These are phyloP conservation scores for Parvularia atlantis DNA, from an alignment of 78 protist species.

Conservation along the genomic window DNA sequence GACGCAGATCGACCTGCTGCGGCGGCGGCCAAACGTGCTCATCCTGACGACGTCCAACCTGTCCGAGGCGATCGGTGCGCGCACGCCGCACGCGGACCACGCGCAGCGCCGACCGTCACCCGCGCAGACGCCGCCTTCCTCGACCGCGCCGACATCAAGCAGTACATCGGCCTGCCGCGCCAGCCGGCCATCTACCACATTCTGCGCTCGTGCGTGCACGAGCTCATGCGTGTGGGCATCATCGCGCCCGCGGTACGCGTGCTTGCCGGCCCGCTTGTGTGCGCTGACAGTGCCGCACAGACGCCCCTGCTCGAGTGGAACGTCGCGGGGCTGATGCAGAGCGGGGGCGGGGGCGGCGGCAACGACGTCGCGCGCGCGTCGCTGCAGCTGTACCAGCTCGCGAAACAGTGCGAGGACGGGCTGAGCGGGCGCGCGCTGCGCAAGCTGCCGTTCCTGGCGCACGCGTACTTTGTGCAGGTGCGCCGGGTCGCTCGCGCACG, in stretches of 20 bases:
- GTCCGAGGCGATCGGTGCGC: constrained; percentile 56
- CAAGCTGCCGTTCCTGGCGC: constrained; percentile 75
- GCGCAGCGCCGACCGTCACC: neutral
- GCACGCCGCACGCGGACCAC: neutral
- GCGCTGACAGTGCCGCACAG: neutral
- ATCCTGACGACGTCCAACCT: constrained; percentile 85
- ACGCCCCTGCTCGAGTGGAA: neutral
- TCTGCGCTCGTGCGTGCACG: constrained; percentile 45
- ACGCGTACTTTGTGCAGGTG: constrained; percentile 8
- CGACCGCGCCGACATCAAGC: constrained; percentile 91
- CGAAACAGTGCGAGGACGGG: constrained; percentile 9
- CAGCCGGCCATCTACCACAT: constrained; percentile 39
- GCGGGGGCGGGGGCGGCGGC: neutral
- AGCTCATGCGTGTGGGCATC: constrained; percentile 47
- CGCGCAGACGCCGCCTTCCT: constrained; percentile 63
- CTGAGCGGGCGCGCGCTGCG: constrained; percentile 70
- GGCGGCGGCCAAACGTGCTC: constrained; percentile 53
- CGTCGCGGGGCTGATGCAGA: neutral
- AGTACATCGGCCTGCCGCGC: constrained; percentile 76
- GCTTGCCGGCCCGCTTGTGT: neutral
- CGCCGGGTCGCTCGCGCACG: no score
- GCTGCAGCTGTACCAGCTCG: neutral
- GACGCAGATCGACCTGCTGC: constrained; percentile 86
- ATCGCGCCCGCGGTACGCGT: neutral
- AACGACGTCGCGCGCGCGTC: neutral